Percentiles rank a stretch among this genome's conserved stretches.
Conservation (phyloP, 2,329 filamentous ascomycete genomes). For the Fusarium oligoseptatum region DNA sequence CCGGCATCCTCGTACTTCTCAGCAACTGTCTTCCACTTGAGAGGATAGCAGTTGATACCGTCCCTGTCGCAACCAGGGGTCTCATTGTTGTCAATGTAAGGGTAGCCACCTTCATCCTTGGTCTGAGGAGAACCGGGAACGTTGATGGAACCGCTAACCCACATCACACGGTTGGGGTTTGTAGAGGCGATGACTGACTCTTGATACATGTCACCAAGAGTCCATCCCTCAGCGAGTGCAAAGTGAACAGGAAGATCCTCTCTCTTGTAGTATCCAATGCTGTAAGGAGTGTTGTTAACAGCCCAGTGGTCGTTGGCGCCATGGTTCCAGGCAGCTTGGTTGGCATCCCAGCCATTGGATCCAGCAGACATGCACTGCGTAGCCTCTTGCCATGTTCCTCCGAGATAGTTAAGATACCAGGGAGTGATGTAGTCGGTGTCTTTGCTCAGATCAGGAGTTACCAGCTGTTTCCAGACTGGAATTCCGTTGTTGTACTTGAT, state of each 20-base stretch:
- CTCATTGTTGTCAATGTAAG: constrained; percentile 64
- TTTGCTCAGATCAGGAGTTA: background rate
- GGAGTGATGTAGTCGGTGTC: constrained; percentile 54
- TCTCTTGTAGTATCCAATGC: constrained; percentile 64
- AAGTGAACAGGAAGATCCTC: constrained; percentile 68
- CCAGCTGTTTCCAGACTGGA: background rate
- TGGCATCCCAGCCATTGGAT: constrained; percentile 64
- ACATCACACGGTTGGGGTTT: constrained; percentile 65
- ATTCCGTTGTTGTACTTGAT: constrained; percentile 52
- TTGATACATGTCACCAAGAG: constrained; percentile 69
- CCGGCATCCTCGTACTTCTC: constrained; percentile 63
- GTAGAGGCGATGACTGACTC: constrained; percentile 66
- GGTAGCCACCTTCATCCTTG: constrained; percentile 32
- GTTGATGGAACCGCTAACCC: constrained; percentile 66
- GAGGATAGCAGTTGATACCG: constrained; percentile 64
- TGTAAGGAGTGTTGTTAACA: constrained; percentile 65
- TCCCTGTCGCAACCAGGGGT: constrained; percentile 58
- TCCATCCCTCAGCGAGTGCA: constrained; percentile 67
- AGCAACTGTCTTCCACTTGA: constrained; percentile 66
- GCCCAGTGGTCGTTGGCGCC: constrained; percentile 68
- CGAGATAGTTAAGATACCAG: constrained; percentile 68
- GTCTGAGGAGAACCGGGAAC: constrained; percentile 55
- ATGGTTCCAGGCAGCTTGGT: constrained; percentile 64
- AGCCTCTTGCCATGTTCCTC: constrained; percentile 62
- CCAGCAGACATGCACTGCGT: constrained; percentile 68